Conservation (phyloP, 2,329 filamentous ascomycete species). For the Curvularia sp. region DNA sequence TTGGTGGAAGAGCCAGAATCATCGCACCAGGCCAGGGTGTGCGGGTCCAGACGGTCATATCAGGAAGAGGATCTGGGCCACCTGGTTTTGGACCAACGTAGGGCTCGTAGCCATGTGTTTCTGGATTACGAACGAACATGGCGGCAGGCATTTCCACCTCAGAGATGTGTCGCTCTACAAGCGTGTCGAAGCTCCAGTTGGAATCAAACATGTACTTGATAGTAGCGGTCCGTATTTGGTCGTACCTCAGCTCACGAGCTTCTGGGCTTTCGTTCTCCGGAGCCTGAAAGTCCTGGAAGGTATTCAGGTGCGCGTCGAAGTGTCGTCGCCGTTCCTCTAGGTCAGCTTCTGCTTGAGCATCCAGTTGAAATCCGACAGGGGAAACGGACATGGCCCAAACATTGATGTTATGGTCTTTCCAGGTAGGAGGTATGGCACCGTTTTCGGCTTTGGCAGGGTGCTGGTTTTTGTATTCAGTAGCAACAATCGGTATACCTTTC, state of each 20-base stretch:
- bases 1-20: conserved; percentile 70
- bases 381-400: conserved; percentile 81
- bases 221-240: conserved; percentile 65
- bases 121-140: conserved; percentile 70
- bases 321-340: conserved; percentile 29
- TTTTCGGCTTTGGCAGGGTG: conserved; percentile 35
- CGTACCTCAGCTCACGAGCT: conserved; percentile 51
- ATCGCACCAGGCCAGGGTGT: conserved; percentile 79
- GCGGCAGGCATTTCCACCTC: conserved; percentile 72
- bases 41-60: conserved; percentile 75
- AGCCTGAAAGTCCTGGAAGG: conserved; percentile 41
- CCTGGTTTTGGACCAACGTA: conserved; percentile 74
- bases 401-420: conserved; percentile 75
- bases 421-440: conserved; percentile 65
- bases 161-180: conserved; percentile 70
- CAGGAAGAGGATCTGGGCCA: conserved; percentile 58
- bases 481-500: conserved; percentile 75
- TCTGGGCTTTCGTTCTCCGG: conserved; percentile 40
- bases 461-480: conserved; percentile 67
- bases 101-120: conserved; percentile 68
- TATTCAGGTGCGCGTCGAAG: conserved; percentile 39
- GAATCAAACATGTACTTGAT: conserved; percentile 83
- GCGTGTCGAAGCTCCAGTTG: conserved; percentile 73
- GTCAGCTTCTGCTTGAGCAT: conserved; percentile 25
- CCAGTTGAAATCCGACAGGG: conserved; percentile 29